phyloP scores from a whole-genome alignment of 139 green algal species.

The Medakamo hakoo region DNA sequence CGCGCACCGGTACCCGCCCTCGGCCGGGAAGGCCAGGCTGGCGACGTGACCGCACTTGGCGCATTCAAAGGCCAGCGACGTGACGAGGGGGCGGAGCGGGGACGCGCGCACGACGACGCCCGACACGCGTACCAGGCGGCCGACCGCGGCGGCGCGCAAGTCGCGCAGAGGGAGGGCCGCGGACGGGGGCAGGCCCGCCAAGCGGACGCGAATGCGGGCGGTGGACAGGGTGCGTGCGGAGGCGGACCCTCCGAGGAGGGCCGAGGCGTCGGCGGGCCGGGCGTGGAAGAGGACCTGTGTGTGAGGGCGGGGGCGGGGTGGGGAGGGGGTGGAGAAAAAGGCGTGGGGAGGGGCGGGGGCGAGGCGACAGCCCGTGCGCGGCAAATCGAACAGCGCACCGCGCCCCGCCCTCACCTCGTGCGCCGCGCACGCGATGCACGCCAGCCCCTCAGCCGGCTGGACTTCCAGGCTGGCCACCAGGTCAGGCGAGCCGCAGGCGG shows the following conservation, averaged over 20 bases:
- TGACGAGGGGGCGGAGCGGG: conserved; percentile 40
- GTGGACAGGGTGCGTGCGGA: conserved; percentile 7
- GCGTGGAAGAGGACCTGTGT: conserved; percentile 17
- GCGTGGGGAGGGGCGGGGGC: no score
- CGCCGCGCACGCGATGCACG: conserved; percentile 31
- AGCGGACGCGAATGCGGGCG: conserved; percentile 18
- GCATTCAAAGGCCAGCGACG: conserved; percentile 56
- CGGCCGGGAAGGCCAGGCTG: conserved; percentile 31
- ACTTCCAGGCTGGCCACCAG: conserved; percentile 31
- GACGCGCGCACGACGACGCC: conserved; percentile 63
- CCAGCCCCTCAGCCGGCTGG: conserved; percentile 33
- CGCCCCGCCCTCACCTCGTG: conserved; percentile 20
- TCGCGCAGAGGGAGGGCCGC: conserved; percentile 24
- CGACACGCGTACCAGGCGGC: conserved; percentile 51
- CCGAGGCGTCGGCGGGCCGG: not conserved
- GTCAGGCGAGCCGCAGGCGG: conserved; percentile 14
- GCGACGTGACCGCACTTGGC: conserved; percentile 38
- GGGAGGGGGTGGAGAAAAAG: no score
- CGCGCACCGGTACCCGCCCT: conserved; percentile 39
- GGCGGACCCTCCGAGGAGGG: not conserved
- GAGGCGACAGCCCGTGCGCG: not conserved
- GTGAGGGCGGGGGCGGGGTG: not conserved
- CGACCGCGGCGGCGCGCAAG: conserved; percentile 14
- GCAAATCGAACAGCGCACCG: not conserved
- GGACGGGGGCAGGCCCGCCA: conserved; percentile 26